phyloP scores from a whole-genome alignment of 108 stramenopile genomes.

The Chaetoceros muelleri region DNA sequence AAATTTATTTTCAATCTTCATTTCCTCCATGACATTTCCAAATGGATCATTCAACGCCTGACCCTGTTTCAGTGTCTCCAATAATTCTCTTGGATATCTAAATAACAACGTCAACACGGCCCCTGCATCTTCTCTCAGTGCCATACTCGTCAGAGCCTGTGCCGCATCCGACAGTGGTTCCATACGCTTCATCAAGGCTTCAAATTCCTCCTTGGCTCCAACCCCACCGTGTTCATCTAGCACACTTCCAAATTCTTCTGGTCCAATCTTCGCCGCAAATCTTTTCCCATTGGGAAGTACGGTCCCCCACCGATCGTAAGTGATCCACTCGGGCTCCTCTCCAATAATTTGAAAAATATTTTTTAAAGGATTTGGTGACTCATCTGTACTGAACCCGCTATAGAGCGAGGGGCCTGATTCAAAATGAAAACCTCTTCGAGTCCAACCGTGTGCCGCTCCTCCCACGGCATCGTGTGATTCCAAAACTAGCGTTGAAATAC shows the following conservation, averaged over 20 bases:
- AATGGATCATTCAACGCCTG: conserved; percentile 57
- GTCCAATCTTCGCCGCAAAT: conserved; percentile 71
- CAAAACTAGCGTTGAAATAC: conserved; percentile 50
- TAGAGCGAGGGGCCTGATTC: conserved; percentile 93
- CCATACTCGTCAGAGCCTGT: conserved; percentile 58
- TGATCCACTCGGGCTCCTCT: conserved; percentile 67
- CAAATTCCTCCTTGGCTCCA: conserved; percentile 63
- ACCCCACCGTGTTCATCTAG: conserved; percentile 57
- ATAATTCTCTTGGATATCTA: conserved; percentile 59
- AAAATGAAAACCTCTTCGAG: conserved; percentile 72
- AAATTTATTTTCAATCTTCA: conserved; percentile 72
- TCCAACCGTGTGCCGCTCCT: conserved; percentile 68
- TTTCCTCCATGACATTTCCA: conserved; percentile 49
- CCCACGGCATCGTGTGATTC: conserved; percentile 79
- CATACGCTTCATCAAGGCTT: conserved; percentile 47
- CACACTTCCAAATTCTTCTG: conserved; percentile 63
- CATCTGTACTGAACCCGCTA: conserved; percentile 58
- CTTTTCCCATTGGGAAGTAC: conserved; percentile 66
- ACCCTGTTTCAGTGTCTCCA: conserved; percentile 49
- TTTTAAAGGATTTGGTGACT: conserved; percentile 86
- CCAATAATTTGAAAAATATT: conserved; percentile 89
- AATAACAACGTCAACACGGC: conserved; percentile 45
- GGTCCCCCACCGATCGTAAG: conserved; percentile 85
- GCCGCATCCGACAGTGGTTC: conserved; percentile 58
- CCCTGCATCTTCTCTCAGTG: conserved; percentile 54